Percentiles rank a stretch among this genome's conserved stretches.
Conservation (phyloP, 768 basidiomycete genomes). For the Cantharellus anzutake region DNA sequence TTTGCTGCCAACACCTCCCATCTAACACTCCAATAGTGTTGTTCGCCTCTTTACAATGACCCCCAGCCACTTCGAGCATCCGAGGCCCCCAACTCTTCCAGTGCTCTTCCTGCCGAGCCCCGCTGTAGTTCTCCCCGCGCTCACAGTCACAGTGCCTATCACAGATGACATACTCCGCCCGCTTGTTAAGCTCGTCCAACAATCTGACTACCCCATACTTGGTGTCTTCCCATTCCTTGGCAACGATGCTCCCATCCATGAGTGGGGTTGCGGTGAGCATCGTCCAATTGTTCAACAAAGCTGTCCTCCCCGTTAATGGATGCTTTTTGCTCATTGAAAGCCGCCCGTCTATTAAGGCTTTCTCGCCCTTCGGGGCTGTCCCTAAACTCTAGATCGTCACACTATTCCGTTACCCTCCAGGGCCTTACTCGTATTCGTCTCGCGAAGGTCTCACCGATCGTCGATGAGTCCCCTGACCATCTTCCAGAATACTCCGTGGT, state of each 20-base stretch:
- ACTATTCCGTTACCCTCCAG: conserved; percentile 50
- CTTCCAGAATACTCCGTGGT: conserved; percentile 15
- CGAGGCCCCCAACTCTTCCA: conserved; percentile 28
- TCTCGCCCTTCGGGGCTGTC: conserved; percentile 26
- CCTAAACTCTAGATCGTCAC: conserved; percentile 33
- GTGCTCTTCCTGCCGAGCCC: conserved; percentile 55
- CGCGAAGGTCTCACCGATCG: conserved; percentile 16
- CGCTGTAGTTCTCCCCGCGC: conserved; percentile 53
- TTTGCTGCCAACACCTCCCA: too few species aligned
- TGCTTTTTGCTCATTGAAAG: conserved; percentile 10
- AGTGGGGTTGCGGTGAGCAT: conserved; percentile 10
- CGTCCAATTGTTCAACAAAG: neutral
- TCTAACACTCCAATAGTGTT: too few species aligned
- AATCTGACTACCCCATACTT: conserved; percentile 35
- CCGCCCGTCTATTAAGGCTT: conserved; percentile 52
- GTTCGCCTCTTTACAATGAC: neutral
- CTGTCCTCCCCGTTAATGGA: neutral
- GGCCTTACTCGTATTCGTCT: conserved; percentile 51
- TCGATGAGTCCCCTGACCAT: conserved; percentile 13
- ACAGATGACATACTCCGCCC: conserved; percentile 40
- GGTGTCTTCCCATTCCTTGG: conserved; percentile 28
- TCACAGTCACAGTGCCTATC: conserved; percentile 49
- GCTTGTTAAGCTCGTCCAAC: conserved; percentile 45
- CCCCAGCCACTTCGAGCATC: neutral
- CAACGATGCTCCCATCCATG: conserved; percentile 39